Evolutionary conservation across 2,329 filamentous ascomycete species (phyloP).

Genomic region (Aspergillus hortae): DNA sequence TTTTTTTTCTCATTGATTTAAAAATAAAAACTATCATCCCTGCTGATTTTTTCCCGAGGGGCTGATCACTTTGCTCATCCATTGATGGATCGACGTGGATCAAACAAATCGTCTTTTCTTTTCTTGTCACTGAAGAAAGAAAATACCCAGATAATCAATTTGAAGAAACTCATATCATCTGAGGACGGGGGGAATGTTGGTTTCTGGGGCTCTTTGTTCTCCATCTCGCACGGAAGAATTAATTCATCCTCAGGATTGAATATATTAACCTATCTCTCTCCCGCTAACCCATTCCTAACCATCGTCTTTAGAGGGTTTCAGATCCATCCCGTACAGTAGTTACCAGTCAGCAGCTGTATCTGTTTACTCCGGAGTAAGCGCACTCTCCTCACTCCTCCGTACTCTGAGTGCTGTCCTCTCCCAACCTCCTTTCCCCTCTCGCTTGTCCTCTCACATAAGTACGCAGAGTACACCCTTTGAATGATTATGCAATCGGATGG

Average conservation of each 20-base stretch:
- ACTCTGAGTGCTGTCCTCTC: background rate
- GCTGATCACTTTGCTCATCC: background rate
- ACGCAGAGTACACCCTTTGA: too few species aligned
- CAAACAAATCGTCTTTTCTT: background rate
- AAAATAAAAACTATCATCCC: background rate
- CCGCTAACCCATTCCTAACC: background rate
- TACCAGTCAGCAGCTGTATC: background rate
- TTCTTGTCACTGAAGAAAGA: too few species aligned
- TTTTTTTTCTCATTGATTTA: background rate
- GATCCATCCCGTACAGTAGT: background rate
- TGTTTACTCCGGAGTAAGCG: background rate
- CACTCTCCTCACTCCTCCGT: background rate
- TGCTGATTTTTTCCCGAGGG: background rate
- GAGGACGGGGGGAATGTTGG: too few species aligned
- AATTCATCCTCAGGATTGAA: too few species aligned
- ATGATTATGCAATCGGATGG: too few species aligned
- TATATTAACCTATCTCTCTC: background rate
- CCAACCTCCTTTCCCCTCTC: too few species aligned
- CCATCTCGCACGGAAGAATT: too few species aligned
- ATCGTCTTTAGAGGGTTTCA: background rate
- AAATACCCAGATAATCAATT: too few species aligned
- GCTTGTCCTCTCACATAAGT: too few species aligned
- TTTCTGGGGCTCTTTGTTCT: too few species aligned
- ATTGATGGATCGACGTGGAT: conserved; percentile 2
- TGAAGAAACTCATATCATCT: too few species aligned